A percentile compares a stretch with the other conserved stretches of the same genome.
Conservation (phyloP, 345 rosid genomes). For the Linum usitatissimum region DNA sequence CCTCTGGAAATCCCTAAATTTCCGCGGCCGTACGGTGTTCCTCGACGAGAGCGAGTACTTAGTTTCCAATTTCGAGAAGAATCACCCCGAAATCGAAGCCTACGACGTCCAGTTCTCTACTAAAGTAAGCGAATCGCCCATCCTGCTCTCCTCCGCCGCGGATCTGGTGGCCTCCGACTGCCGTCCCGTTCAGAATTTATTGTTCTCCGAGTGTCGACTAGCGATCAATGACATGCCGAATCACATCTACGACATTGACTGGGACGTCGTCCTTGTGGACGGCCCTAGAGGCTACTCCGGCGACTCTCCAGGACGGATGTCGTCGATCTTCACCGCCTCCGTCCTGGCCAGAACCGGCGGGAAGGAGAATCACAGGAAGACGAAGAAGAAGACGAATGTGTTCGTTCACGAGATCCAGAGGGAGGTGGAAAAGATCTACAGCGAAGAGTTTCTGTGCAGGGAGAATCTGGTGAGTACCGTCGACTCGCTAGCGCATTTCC, state of each 20-base stretch:
- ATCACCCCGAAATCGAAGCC: conserved; percentile 52
- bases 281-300: conserved; percentile 61
- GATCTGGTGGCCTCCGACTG: conserved; percentile 40
- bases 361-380: conserved; percentile 30
- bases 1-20: conserved; percentile 67
- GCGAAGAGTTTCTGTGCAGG: conserved; percentile 63
- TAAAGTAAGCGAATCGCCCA: conserved; percentile 41
- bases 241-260: conserved; percentile 58
- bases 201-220: conserved; percentile 74
- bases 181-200: conserved; percentile 74
- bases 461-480: conserved; percentile 54
- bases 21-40: conserved; percentile 60
- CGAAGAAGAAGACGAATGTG: conserved; percentile 43
- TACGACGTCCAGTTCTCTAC: conserved; percentile 72
- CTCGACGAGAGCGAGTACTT: conserved; percentile 66
- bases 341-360: conserved; percentile 37
- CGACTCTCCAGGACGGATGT: conserved; percentile 73
- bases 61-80: conserved; percentile 51
- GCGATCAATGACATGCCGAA: conserved; percentile 79
- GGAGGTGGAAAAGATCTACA: conserved; percentile 52
- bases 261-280: conserved; percentile 78
- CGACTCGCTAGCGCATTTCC: conserved; percentile 51
- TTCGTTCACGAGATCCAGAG: conserved; percentile 69
- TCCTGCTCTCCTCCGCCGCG: conserved; percentile 30
- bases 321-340: conserved; percentile 70